Base-by-base conservation (phyloP, 805 yeast genomes). In the Ogataea naganishii region DNA sequence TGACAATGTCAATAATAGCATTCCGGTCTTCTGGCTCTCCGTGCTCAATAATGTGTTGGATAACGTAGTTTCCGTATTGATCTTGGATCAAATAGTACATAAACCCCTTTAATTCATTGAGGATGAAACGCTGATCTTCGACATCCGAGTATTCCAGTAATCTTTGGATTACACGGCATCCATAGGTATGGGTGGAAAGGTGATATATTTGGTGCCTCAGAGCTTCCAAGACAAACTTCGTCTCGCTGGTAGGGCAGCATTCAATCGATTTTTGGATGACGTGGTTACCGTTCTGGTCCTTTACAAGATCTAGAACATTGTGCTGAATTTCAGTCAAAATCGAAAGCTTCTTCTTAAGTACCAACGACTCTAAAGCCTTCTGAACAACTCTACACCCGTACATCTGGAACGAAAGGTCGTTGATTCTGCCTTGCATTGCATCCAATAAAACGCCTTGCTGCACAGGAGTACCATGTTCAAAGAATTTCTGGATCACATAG, bases 371-470 rank as follows among this genome's bases (percentile, higher is more conserved):
- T 31, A 92, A 64, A 1, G 96, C 96, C 47, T 85, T 72, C 58
- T 92, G 99, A 20, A 92, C 94, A 27, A 92, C 98, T 41, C 99
- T 70, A 53, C 99, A 92, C 3, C 97, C 97, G 54, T 92, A 92
- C 96, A 89, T 89, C 49, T 92, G 97, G 47, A 86, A 58, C 1
- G 96, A 80, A 33, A 92, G 62, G 14, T 67, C 69, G 38, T 80
- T 69, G 47, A 92, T 74, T 29, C 78, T 78, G 6, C 88, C 85
- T 33, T 65, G 64, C 86, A 86, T 80, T 31, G 67, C 64, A 23
- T 70, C 77, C 30, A 84, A 71, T 38, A 92, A 62, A 9, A 78
- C 66, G 19, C 72, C 65, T 46, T 70, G 75, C 51, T 89, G 96
- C 15, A 73, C 67, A 16, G 56, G 65, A 4, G 77, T 63, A 19